Conservation (phyloP, 2,329 filamentous ascomycete genomes). For the Epichloe festucae region DNA sequence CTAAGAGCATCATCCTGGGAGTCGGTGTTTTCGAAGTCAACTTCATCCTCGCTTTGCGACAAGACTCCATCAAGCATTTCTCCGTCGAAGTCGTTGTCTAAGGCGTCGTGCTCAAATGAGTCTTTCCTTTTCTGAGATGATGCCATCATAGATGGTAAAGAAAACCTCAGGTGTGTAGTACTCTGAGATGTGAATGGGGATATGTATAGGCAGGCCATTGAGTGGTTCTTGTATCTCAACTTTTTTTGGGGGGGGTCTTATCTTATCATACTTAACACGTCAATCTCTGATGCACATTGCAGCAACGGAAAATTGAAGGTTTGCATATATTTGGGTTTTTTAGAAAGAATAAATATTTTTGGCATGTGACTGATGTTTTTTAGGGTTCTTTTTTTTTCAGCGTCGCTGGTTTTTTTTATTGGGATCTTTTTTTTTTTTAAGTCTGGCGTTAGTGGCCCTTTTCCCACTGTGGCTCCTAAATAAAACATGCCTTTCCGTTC, state of each 20-base stretch:
- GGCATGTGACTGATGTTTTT: no score
- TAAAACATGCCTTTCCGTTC: no score
- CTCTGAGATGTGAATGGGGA: background rate
- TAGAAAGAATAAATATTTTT: no score
- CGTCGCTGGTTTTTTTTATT: no score
- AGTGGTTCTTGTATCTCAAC: background rate
- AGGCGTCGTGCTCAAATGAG: slow-evolving; percentile 38
- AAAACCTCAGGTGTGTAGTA: background rate
- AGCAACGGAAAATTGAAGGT: no score
- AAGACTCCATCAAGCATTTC: slow-evolving; percentile 41
- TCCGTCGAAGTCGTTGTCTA: slow-evolving; percentile 39
- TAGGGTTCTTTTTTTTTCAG: no score
- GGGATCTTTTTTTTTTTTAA: no score
- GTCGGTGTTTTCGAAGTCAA: slow-evolving; percentile 16
- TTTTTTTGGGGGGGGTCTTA: background rate
- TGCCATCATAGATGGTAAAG: slow-evolving; percentile 6
- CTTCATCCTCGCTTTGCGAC: slow-evolving; percentile 32
- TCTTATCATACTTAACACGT: background rate
- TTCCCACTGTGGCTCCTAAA: no score
- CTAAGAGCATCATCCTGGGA: background rate
- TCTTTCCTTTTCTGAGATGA: slow-evolving; percentile 48
- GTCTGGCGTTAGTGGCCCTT: no score
- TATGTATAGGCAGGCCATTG: no score
- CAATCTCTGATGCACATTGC: no score
- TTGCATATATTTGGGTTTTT: no score